These are phyloP conservation scores for Thelonectria rubi DNA, from an alignment of 2,329 filamentous ascomycete species.

Conservation along the genomic window DNA sequence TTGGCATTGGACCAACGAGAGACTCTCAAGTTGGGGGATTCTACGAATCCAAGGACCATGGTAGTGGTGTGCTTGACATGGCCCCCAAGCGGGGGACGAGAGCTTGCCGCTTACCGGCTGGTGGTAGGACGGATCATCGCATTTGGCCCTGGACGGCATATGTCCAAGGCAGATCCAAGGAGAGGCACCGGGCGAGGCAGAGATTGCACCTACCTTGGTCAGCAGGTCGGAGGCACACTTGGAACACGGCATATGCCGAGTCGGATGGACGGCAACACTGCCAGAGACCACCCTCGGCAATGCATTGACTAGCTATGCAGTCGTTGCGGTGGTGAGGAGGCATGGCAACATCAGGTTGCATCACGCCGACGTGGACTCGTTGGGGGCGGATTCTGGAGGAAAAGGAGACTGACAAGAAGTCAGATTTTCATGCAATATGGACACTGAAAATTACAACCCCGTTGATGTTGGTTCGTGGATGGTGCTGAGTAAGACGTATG, in stretches of 20 bases:
- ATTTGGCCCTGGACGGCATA: not conserved
- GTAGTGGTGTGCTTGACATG: not conserved
- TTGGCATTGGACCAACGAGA: not conserved
- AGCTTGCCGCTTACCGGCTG: not conserved
- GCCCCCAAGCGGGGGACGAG: not conserved
- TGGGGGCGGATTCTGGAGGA: not conserved
- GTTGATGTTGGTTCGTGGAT: not conserved
- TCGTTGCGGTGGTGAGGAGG: not conserved
- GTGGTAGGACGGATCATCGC: not conserved
- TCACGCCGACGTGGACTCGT: not conserved
- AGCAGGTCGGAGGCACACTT: not conserved
- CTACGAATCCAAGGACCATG: not conserved
- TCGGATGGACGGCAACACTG: not conserved
- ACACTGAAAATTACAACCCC: not conserved
- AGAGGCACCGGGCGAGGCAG: not conserved
- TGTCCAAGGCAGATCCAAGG: not conserved
- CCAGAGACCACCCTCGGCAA: not conserved
- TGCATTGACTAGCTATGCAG: not conserved
- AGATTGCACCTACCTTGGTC: not conserved
- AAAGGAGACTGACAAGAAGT: not conserved
- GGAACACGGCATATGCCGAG: not conserved
- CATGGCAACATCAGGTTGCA: not conserved
- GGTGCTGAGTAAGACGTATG: conserved; percentile 1
- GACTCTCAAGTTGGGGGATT: not conserved
- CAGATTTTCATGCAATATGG: not conserved